Evolutionary conservation across 2,329 filamentous ascomycete genomes (phyloP).

Genomic region (Paecilomyces dactylethromorphus): DNA sequence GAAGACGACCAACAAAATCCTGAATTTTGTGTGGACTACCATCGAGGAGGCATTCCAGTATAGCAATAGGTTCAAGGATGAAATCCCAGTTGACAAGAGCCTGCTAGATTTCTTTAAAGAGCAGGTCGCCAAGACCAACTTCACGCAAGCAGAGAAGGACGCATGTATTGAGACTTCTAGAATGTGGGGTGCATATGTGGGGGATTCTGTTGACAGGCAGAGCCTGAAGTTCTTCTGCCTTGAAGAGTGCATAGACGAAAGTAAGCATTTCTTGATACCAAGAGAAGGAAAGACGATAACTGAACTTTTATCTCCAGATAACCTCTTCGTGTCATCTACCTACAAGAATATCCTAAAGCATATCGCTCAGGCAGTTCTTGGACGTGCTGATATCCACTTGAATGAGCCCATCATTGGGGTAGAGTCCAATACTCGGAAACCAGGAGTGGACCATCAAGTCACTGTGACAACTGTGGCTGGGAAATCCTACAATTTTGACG

Average conservation of each 20-base stretch:
- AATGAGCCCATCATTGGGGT: slow-evolving; percentile 38
- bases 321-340: slow-evolving; percentile 56
- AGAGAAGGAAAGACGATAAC: background rate
- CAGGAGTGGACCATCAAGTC: slow-evolving; percentile 32
- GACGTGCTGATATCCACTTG: slow-evolving; percentile 45
- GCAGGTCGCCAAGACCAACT: slow-evolving; percentile 35
- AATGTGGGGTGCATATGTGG: slow-evolving; percentile 60
- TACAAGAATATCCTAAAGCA: slow-evolving; percentile 52
- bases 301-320: slow-evolving; percentile 35
- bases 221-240: slow-evolving; percentile 60
- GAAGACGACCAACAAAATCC: slow-evolving; percentile 24
- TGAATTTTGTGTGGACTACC: slow-evolving; percentile 49
- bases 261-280: slow-evolving; percentile 21
- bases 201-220: slow-evolving; percentile 52
- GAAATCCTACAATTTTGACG: slow-evolving; percentile 38
- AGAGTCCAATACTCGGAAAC: slow-evolving; percentile 17
- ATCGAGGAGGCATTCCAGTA: slow-evolving; percentile 55
- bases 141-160: slow-evolving; percentile 36
- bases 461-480: slow-evolving; percentile 34
- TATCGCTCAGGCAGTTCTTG: slow-evolving; percentile 43
- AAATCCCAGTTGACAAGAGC: slow-evolving; percentile 47
- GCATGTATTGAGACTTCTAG: slow-evolving; percentile 49
- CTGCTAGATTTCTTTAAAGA: slow-evolving; percentile 53
- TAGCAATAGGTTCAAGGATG: slow-evolving; percentile 47
- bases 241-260: slow-evolving; percentile 60